Conservation (phyloP, 1,139 yeast genomes). For the Taphrina betulina region DNA sequence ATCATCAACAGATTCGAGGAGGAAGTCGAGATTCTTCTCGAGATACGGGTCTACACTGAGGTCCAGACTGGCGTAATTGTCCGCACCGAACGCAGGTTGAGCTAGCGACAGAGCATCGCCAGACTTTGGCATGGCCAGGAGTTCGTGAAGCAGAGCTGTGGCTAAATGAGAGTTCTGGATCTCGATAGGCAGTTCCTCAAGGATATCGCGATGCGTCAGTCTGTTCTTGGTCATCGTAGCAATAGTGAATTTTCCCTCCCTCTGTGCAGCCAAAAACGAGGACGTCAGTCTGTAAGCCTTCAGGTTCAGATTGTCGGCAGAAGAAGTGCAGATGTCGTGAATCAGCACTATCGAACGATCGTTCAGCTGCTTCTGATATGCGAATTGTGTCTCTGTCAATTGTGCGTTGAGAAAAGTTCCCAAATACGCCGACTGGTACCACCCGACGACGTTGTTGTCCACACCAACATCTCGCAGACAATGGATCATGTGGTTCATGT, state of each 20-base stretch:
- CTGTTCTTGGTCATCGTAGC: constrained; percentile 62
- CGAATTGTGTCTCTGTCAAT: constrained; percentile 39
- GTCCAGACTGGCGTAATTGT: constrained; percentile 46
- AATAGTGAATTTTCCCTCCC: constrained; percentile 58
- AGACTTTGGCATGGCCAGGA: constrained; percentile 32
- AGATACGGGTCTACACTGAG: constrained; percentile 48
- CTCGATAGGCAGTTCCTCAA: constrained; percentile 68
- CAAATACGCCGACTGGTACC: constrained; percentile 71
- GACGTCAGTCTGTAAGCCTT: constrained; percentile 70
- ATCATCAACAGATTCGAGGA: constrained; percentile 73
- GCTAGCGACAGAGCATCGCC: constrained; percentile 36
- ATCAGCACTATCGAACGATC: constrained; percentile 54
- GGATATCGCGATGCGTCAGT: constrained; percentile 64
- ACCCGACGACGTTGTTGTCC: constrained; percentile 75
- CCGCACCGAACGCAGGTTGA: constrained; percentile 32
- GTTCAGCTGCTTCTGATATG: constrained; percentile 51
- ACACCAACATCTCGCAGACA: constrained; percentile 63
- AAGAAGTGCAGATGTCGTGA: constrained; percentile 70
- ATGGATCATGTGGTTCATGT: constrained; percentile 67
- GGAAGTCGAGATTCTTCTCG: constrained; percentile 58
- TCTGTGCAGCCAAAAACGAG: constrained; percentile 58
- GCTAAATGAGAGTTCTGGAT: constrained; percentile 62
- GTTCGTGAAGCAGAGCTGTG: constrained; percentile 45
- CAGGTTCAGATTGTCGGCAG: constrained; percentile 59
- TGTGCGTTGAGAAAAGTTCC: constrained; percentile 67